phyloP scores from a whole-genome alignment of 768 basidiomycete species.

The Suillus hirtellus region DNA sequence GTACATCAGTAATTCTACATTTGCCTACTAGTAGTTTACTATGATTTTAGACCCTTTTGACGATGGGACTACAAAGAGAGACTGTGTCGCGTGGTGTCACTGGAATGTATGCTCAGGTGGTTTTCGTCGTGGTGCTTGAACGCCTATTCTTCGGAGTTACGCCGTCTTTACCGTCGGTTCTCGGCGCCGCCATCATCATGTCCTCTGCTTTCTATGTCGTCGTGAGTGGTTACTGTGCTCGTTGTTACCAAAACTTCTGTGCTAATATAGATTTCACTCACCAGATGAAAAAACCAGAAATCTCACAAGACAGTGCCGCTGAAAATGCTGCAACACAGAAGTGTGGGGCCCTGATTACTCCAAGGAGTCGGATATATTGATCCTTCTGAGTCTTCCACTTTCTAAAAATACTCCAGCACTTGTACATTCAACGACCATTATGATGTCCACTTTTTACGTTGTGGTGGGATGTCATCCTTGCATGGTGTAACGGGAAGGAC shows the following conservation, averaged over 20 bases:
- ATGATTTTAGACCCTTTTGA: conserved; percentile 47
- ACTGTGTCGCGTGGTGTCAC: conserved; percentile 62
- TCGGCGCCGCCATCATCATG: conserved; percentile 68
- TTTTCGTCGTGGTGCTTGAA: conserved; percentile 69
- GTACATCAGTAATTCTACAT: neutral
- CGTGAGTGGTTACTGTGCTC: conserved; percentile 39
- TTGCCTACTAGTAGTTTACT: neutral
- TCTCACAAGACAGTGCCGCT: neutral
- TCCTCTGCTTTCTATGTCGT: conserved; percentile 63
- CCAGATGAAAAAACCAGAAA: neutral
- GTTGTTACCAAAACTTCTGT: neutral
- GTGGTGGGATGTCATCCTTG: no score
- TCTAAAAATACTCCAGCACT: neutral
- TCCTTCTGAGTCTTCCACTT: neutral
- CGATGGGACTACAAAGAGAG: conserved; percentile 63
- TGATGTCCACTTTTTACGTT: no score
- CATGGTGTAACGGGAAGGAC: no score
- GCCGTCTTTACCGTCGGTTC: conserved; percentile 57
- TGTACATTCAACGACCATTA: neutral
- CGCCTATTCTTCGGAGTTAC: conserved; percentile 58
- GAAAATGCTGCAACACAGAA: neutral
- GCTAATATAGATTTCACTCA: neutral
- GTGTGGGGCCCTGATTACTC: neutral
- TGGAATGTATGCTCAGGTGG: conserved; percentile 61
- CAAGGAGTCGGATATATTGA: neutral